phyloP scores from a whole-genome alignment of 805 yeast genomes.

The Lipomyces lipofer region DNA sequence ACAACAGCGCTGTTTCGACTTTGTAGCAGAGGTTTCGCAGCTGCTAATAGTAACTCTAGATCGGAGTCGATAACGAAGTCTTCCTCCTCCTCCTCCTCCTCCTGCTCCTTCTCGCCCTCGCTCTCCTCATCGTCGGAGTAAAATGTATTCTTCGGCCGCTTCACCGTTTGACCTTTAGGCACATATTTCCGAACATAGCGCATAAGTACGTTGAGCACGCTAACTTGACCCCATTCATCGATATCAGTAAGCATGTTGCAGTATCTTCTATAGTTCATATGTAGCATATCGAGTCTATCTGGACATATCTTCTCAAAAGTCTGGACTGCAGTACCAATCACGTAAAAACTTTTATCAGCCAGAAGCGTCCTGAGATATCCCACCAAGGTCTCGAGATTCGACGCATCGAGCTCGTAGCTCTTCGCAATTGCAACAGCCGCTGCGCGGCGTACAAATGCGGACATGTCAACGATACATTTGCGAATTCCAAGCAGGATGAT shows the following conservation, averaged over 20 bases:
- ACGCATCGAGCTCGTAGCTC: conserved; percentile 47
- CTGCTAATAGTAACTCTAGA: conserved; percentile 52
- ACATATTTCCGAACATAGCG: conserved; percentile 66
- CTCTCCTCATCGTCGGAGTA: conserved; percentile 43
- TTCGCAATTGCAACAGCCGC: conserved; percentile 76
- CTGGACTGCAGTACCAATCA: conserved; percentile 67
- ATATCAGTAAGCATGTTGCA: conserved; percentile 51
- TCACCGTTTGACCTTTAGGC: conserved; percentile 33
- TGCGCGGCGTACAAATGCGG: conserved; percentile 76
- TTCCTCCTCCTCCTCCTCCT: conserved; percentile 37
- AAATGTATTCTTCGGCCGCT: conserved; percentile 18
- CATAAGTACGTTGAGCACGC: conserved; percentile 60
- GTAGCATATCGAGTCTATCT: conserved; percentile 63
- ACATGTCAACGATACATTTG: conserved; percentile 65
- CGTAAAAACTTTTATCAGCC: conserved; percentile 64
- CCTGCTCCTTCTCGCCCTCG: conserved; percentile 14
- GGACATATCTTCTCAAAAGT: conserved; percentile 56
- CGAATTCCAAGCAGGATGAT: conserved; percentile 73
- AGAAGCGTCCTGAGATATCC: conserved; percentile 54
- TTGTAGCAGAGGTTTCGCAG: conserved; percentile 50
- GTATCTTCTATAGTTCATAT: conserved; percentile 63
- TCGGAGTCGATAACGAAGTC: conserved; percentile 51
- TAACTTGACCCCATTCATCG: conserved; percentile 72
- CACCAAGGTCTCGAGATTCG: conserved; percentile 51
- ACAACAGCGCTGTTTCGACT: conserved; percentile 61